Evolutionary conservation across 2,329 filamentous ascomycete genomes (phyloP).

Genomic region (Cladosporium oxysporum): DNA sequence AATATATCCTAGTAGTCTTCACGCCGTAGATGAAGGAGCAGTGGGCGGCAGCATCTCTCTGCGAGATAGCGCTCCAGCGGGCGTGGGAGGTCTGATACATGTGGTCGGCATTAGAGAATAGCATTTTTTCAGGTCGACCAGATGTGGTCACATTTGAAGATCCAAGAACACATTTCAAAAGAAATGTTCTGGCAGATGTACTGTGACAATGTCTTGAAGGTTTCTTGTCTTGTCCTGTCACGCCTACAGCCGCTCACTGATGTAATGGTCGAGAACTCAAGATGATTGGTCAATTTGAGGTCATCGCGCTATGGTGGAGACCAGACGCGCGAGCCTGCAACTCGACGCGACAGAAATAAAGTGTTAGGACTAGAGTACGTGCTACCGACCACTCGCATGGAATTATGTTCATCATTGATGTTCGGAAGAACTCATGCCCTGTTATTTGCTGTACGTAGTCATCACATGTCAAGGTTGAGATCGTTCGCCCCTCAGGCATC

Average conservation of each 20-base stretch:
- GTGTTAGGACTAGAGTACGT: background rate
- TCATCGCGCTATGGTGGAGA: conserved; percentile 1
- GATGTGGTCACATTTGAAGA: background rate
- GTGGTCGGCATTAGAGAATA: background rate
- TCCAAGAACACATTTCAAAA: background rate
- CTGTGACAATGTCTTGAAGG: background rate
- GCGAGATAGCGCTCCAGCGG: conserved; percentile 14
- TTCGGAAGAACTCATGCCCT: background rate
- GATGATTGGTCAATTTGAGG: conserved; percentile 10
- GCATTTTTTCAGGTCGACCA: background rate
- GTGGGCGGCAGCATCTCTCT: conserved; percentile 11
- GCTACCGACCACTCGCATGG: background rate
- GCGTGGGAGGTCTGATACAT: conserved; percentile 12
- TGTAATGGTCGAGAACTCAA: background rate
- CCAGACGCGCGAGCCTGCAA: background rate
- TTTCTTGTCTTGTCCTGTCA: background rate
- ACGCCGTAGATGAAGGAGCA: conserved; percentile 58
- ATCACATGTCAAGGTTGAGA: background rate
- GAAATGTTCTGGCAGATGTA: background rate
- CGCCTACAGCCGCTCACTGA: background rate
- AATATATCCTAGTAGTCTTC: conserved; percentile 60
- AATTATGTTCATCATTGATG: background rate
- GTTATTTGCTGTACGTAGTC: background rate
- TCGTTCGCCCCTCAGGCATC: background rate
- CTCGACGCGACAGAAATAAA: background rate